Base-by-base conservation (phyloP, 352 stramenopile genomes). In the Elongisporangium prolatum region DNA sequence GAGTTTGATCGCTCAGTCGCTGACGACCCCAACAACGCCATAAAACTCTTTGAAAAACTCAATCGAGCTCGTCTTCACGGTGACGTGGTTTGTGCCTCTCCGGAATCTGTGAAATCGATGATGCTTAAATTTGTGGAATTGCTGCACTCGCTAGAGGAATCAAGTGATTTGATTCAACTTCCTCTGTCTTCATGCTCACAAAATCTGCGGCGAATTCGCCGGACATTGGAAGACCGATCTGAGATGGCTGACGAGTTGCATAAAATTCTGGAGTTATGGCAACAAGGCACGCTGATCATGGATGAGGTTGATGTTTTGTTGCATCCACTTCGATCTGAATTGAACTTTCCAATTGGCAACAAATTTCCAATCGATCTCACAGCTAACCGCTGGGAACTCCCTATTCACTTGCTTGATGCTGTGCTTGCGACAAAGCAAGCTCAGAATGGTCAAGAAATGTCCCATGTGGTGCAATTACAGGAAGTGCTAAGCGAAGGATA, bases 41-140 rank as follows among this genome's bases (percentile, higher is more conserved):
- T 89, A 20, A 74, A 82, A 47, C 59, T 95, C 25, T 91, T 87
- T 53, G 74, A 71, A 22, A 96, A 95, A 57, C 71, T 99, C 16
- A 89, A 96, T 77, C 59, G 88, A 71, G 72, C 93, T 86, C 75
- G 97, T 60, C 60, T 93, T 72, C 69, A 95, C 59, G 84, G 84
- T 1, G 97, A 98, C 38, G 96, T 99, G 3, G 97, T 99, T 13
- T 98, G 98, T 67, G 96, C 97, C 16, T 99, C 95, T 6, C 98
- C 98, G 3, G 98, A 98, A 40, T 97, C 95, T 60, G 95, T 99
- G 48, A 99, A 99, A 74, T 98, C 96, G 28, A 98, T 99, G 71
- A 97, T 98, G 88, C 69, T 99, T 2, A 99, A 99, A 63, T 96
- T 99, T 53, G 82, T 99, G 8, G 94, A 98, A 64, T 60, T 98